Conservation (phyloP, 768 basidiomycete genomes). For the Lactarius trivialis region DNA sequence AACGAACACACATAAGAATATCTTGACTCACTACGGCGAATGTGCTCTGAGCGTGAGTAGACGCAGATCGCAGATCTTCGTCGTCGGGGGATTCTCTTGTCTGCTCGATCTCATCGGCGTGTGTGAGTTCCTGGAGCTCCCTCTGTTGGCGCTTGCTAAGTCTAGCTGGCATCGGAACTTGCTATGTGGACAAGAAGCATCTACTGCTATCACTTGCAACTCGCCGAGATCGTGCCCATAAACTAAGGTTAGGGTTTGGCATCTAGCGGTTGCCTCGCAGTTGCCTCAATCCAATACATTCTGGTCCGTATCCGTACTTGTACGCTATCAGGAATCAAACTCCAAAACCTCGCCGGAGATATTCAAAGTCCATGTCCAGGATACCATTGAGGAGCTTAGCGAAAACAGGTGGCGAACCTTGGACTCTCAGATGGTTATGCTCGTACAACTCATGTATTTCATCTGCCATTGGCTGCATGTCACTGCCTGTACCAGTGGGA, state of each 20-base stretch:
- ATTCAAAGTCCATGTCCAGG: no score
- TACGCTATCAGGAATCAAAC: no score
- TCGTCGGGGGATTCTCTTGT: constrained; percentile 30
- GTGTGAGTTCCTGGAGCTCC: constrained; percentile 73
- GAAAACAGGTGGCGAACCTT: no score
- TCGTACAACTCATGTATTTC: no score
- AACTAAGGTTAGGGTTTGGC: not conserved
- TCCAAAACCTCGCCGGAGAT: no score
- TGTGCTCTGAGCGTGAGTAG: constrained; percentile 4
- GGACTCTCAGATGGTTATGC: no score
- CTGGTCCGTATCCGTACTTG: no score
- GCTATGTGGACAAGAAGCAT: not conserved
- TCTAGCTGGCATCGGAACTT: constrained; percentile 53
- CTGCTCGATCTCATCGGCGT: constrained; percentile 37
- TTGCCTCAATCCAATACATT: no score
- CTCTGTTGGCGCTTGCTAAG: constrained; percentile 83
- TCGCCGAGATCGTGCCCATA: not conserved
- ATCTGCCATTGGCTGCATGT: no score
- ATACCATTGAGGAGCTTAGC: no score
- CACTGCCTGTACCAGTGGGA: no score
- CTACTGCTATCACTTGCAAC: not conserved
- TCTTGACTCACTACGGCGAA: constrained; percentile 21
- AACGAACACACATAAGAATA: not conserved
- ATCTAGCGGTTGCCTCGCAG: no score
- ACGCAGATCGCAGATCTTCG: constrained; percentile 21